Evolutionary conservation across 164 flowering plant genomes (phyloP).

Genomic region (Vitis amurensis): DNA sequence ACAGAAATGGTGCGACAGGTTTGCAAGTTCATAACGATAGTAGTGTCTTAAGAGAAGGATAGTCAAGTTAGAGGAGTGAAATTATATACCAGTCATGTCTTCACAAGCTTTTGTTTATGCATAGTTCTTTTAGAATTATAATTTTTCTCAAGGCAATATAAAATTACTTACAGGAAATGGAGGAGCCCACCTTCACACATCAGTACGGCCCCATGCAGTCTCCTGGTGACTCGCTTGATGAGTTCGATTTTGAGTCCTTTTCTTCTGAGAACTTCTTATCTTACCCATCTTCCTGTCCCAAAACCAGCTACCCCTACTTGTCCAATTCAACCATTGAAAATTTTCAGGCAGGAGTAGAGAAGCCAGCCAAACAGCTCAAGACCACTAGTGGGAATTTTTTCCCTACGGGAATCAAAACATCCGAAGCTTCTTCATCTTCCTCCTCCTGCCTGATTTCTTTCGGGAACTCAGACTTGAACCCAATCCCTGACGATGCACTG

Average conservation of each 20-base stretch:
- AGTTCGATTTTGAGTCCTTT: not conserved
- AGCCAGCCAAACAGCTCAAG: constrained; percentile 13
- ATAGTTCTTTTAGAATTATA: too few relatives aligned
- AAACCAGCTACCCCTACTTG: not conserved
- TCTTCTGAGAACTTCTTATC: not conserved
- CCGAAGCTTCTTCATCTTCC: constrained; percentile 12
- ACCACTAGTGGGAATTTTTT: constrained; percentile 13
- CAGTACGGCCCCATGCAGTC: constrained; percentile 9
- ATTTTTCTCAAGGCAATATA: too few relatives aligned
- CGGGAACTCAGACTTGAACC: not conserved
- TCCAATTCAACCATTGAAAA: not conserved
- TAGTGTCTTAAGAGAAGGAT: too few relatives aligned
- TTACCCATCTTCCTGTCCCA: not conserved
- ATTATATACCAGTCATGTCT: too few relatives aligned
- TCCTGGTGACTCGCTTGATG: not conserved
- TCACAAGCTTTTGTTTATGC: too few relatives aligned
- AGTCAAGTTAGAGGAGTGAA: too few relatives aligned
- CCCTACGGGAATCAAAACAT: not conserved
- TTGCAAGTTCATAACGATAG: too few relatives aligned
- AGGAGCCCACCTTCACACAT: not conserved
- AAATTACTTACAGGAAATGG: constrained; percentile 10
- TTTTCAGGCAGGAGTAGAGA: too few relatives aligned
- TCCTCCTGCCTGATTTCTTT: constrained; percentile 18
- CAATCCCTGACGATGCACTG: not conserved
- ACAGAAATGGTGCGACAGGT: constrained; percentile 10